Base-by-base conservation (phyloP, 345 rosid genomes). In the Hypericum androsaemum region DNA sequence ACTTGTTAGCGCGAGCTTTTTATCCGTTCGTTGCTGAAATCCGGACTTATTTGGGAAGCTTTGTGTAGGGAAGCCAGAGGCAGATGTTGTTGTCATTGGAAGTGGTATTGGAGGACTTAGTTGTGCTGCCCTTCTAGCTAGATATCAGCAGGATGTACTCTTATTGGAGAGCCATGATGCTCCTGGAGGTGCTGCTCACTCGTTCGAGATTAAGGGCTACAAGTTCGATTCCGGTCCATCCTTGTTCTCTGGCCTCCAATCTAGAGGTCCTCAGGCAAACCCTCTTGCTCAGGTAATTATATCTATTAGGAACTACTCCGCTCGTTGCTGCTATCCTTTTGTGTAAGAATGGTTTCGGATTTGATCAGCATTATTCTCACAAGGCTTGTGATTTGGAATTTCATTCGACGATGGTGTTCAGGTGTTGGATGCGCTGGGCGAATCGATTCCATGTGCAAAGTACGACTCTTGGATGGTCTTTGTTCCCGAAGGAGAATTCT, bases 401-500 rank as follows among this genome's bases (percentile, higher is more conserved):
- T 44, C 12, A n/a, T 8, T n/a, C 14, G n/a, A 7, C 3, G 48
- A 17, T 64, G 50, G 36, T 32, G 50, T 73, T 59, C 77, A 86
- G 96, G 96, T 90, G 60, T 58, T 90, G 43, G 96, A 86, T 76
- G 95, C 95, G 22, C 62, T 90, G 62, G 96, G 86, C 6, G 98
- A 90, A 74, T 74, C 96, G 7, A 59, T 86, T 76, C 87, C 92
- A 5, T 90, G 92, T 66, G 75, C 44, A 28, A 84, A 67, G 2
- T 89, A 89, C 64, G 98, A 89, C 65, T 89, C 98, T 59, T 89
- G 96, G 98, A 89, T 74, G 96, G 98, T 89, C 22, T 86, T 82
- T 63, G 58, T 90, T 56, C 97, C 96, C 17, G 97, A 89, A 73
- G 97, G 85, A 6, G 94, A 89, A 41, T 84, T 89, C 75, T 74